Evolutionary conservation across 176 grass and related monocot genomes (phyloP), one percentile per base, ranked within the genome.

Genomic region (Paspalum vaginatum): DNA sequence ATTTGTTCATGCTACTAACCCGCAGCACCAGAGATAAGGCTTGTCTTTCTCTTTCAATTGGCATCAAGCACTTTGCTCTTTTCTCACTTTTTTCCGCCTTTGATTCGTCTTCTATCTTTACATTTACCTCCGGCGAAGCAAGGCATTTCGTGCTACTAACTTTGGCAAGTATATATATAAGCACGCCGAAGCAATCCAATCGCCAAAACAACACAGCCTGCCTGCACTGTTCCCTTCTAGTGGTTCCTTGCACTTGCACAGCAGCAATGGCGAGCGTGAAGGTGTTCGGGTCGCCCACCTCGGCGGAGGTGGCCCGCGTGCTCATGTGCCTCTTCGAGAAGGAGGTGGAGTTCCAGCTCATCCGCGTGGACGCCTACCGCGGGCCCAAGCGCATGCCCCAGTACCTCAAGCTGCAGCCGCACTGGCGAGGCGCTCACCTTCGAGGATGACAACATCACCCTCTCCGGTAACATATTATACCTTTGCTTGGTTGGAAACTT

Each of bases 301-400:
- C 95, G 39, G 64, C 89, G 17, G 95, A 98, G 86, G 95, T 98
- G 1, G 95, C 95, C 10, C 86, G 95, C 37, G 95, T 98, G 83
- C 86, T 98, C 54, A 89, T 87, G 56, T 98, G 95, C 79, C 90
- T 98, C 9, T 98, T 98, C 67, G 95, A 98, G 85, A 98, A 98
- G 89, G 92, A 94, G 37, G 82, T 94, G 4, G 95, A 98, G 70
- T 98, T 98, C 87, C 92, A 94, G 72, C 92, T 98, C 46, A 85
- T 98, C 86, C 95, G 95, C 16, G 89, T 98, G 18, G 95, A 98
- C 85, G 89, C 90, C 69, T 98, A 87, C 89, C 79, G 83, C 69
- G 92, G 95, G 12, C 15, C 61, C 43, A 79, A 77, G 12, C 82
- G 95, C 65, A 90, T 92, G 89, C 95, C 95, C 6, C 89, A 94